phyloP scores from a whole-genome alignment of 805 yeast genomes.

The Tetrapisispora nanseiensis region DNA sequence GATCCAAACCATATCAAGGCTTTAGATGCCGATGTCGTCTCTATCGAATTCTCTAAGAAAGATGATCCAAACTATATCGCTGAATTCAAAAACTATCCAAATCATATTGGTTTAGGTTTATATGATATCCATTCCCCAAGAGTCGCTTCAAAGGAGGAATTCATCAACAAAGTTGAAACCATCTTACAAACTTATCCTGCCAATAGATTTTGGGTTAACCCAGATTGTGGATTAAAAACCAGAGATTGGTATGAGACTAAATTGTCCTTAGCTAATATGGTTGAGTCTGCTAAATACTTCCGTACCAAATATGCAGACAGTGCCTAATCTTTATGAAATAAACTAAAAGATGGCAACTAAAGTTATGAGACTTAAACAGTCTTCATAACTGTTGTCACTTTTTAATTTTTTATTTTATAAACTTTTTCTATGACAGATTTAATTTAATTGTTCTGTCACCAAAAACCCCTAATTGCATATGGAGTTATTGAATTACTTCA shows the following conservation, averaged over 20 bases:
- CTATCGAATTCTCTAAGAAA: constrained; percentile 99
- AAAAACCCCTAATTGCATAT: neutral
- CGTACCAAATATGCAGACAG: constrained; percentile 44
- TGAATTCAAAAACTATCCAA: constrained; percentile 97
- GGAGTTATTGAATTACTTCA: constrained; percentile 3
- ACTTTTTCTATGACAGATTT: constrained; percentile 8
- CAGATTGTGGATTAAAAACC: constrained; percentile 99
- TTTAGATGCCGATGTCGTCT: constrained; percentile 97
- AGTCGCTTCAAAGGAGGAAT: constrained; percentile 96
- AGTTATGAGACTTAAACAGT: too few species aligned
- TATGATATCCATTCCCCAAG: constrained; percentile 99
- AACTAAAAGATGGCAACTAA: too few species aligned
- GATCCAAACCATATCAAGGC: constrained; percentile 99
- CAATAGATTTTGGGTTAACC: constrained; percentile 99
- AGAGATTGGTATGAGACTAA: constrained; percentile 99
- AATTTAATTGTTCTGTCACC: too few species aligned
- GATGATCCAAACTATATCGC: constrained; percentile 97
- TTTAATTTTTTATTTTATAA: neutral
- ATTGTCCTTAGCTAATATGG: constrained; percentile 95
- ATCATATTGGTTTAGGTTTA: constrained; percentile 98
- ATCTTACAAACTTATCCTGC: constrained; percentile 96
- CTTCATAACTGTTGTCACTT: too few species aligned
- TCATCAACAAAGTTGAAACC: constrained; percentile 84
- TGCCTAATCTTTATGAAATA: constrained; percentile 3
- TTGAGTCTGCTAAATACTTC: constrained; percentile 96